These are phyloP conservation scores for Euclidium syriacum DNA, from an alignment of 345 rosid genomes.

Conservation along the genomic window DNA sequence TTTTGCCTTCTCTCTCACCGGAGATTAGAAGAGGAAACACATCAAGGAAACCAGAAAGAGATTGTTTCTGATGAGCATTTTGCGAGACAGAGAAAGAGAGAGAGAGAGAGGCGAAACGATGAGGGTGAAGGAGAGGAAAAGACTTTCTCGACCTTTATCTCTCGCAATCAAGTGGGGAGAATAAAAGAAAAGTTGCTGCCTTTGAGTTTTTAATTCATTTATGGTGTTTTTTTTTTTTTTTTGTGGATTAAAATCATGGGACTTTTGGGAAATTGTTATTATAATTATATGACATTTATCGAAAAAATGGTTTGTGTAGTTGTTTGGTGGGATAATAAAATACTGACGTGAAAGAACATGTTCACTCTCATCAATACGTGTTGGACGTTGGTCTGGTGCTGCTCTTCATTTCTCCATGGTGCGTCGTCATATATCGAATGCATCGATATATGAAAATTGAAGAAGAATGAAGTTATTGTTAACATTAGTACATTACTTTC, in stretches of 20 bases:
- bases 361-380: too few relatives aligned
- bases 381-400: neutral
- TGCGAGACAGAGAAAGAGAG: neutral
- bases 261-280: constrained; percentile 2
- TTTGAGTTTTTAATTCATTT: constrained; percentile 1
- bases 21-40: constrained; percentile 31
- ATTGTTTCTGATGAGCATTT: constrained; percentile 28
- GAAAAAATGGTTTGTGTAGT: neutral
- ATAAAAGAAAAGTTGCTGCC: constrained; percentile 18
- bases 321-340: neutral
- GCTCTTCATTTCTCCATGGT: neutral
- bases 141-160: constrained; percentile 29
- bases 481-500: too few relatives aligned
- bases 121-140: constrained; percentile 24
- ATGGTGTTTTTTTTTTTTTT: neutral
- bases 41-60: constrained; percentile 24
- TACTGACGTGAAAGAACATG: too few relatives aligned
- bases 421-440: neutral
- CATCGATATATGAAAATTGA: too few relatives aligned
- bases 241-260: neutral
- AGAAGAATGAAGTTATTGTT: too few relatives aligned
- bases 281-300: neutral
- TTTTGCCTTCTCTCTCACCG: neutral
- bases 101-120: constrained; percentile 1
- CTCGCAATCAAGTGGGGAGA: constrained; percentile 28